Evolutionary conservation across 192 early-diverging fungal genomes (phyloP).

Genomic region (Tieghemiomyces parasiticus): DNA sequence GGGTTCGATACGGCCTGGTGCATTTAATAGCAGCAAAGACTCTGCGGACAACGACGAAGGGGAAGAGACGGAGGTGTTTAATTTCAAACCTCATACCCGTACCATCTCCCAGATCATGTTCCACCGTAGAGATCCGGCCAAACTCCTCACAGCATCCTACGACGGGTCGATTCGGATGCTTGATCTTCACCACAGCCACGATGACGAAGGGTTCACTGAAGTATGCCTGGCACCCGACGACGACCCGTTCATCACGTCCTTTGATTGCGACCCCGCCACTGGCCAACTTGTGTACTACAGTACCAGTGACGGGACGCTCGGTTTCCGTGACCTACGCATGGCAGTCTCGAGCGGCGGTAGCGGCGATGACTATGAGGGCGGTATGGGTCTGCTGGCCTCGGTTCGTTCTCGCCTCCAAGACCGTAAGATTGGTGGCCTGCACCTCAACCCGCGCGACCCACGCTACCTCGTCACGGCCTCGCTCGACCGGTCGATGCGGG

Average conservation of each 20-base stretch:
- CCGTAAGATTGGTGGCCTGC: constrained; percentile 45
- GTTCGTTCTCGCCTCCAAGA: constrained; percentile 25
- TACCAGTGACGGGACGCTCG: constrained; percentile 32
- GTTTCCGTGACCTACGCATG: constrained; percentile 30
- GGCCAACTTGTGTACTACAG: constrained; percentile 34
- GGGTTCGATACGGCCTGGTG: constrained; percentile 5
- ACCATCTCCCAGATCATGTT: constrained; percentile 34
- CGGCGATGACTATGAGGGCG: too few species aligned
- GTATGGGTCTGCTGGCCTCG: too few species aligned
- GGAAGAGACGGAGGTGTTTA: constrained; percentile 30
- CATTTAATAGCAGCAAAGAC: too few species aligned
- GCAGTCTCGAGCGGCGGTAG: too few species aligned
- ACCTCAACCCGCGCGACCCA: constrained; percentile 32
- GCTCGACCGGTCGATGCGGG: constrained; percentile 36
- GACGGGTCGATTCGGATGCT: constrained; percentile 41
- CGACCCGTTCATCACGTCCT: constrained; percentile 22
- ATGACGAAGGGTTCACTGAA: constrained; percentile 30
- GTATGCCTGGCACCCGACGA: constrained; percentile 27
- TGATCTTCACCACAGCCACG: constrained; percentile 41
- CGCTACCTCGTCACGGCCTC: constrained; percentile 31
- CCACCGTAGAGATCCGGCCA: constrained; percentile 25
- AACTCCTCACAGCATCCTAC: constrained; percentile 36
- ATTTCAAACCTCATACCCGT: constrained; percentile 33
- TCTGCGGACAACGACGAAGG: constrained; percentile 22
- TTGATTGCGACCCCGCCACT: constrained; percentile 17